Conservation (phyloP, 768 basidiomycete genomes). For the Podaxis rugospora region DNA sequence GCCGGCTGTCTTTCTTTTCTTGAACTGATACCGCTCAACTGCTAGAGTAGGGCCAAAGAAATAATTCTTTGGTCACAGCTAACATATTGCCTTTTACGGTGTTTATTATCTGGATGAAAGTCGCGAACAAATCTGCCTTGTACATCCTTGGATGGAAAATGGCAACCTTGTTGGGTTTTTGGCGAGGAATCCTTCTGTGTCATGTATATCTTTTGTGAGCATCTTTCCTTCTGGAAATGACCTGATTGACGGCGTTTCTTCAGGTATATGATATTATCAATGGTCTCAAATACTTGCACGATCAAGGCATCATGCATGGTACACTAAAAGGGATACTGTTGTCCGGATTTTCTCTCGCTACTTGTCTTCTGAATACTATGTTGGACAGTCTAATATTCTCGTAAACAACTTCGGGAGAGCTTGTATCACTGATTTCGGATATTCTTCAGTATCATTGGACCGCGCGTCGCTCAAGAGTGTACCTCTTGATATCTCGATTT, state of each 20-base stretch:
- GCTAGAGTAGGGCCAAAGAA: not conserved
- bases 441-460: not conserved
- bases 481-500: not conserved
- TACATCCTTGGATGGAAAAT: slow-evolving; percentile 13
- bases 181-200: not conserved
- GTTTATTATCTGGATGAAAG: not conserved
- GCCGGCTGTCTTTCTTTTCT: slow-evolving; percentile 9
- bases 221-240: not conserved
- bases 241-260: not conserved
- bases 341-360: not conserved
- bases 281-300: slow-evolving; percentile 13
- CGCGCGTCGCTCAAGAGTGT: not conserved
- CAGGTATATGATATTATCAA: slow-evolving; percentile 12
- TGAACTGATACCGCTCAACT: slow-evolving; percentile 16
- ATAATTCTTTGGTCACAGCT: not conserved
- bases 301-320: slow-evolving; percentile 11
- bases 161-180: slow-evolving; percentile 7
- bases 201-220: not conserved
- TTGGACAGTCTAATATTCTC: slow-evolving; percentile 10
- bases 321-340: slow-evolving; percentile 14
- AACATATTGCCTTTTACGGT: slow-evolving; percentile 1
- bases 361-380: not conserved
- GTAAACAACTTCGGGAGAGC: slow-evolving; percentile 5
- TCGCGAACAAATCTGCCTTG: not conserved
- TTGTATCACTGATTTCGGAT: slow-evolving; percentile 14